Evolutionary conservation across 768 basidiomycete genomes (phyloP).

Genomic region (Auriscalpium vulgare): DNA sequence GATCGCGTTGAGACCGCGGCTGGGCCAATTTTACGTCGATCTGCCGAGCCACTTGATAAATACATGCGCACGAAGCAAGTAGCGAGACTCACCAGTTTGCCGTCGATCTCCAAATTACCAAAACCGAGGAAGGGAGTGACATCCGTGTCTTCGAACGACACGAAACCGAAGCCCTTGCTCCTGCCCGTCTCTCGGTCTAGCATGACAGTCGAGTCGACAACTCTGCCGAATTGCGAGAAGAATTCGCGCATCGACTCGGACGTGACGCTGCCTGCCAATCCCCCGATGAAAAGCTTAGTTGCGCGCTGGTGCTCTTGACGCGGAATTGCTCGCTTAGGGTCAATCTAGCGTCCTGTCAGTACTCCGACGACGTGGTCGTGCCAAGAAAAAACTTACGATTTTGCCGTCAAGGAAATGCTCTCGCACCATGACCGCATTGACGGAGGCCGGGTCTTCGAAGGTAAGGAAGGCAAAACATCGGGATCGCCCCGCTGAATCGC

Average conservation of each 20-base stretch:
- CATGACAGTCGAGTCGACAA: slow-evolving; percentile 98
- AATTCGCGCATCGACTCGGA: slow-evolving; percentile 88
- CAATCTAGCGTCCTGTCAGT: slow-evolving; percentile 54
- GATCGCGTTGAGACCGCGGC: slow-evolving; percentile 72
- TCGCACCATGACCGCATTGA: slow-evolving; percentile 89
- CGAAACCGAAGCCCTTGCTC: slow-evolving; percentile 95
- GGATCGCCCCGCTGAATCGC: slow-evolving; percentile 86
- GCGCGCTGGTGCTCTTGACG: slow-evolving; percentile 88
- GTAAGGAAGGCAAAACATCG: slow-evolving; percentile 97
- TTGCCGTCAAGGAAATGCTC: slow-evolving; percentile 94
- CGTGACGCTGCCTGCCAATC: slow-evolving; percentile 82
- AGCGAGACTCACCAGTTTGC: slow-evolving; percentile 64
- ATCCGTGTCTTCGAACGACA: slow-evolving; percentile 85
- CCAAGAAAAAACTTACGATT: slow-evolving; percentile 43
- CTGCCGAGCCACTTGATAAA: slow-evolving; percentile 29
- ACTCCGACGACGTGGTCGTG: neutral
- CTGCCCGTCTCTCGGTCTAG: slow-evolving; percentile 88
- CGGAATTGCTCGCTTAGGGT: slow-evolving; percentile 96
- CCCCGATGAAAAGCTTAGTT: slow-evolving; percentile 92
- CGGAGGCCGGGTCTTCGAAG: slow-evolving; percentile 83
- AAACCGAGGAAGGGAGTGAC: slow-evolving; percentile 82
- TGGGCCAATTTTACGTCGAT: slow-evolving; percentile 96
- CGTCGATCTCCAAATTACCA: slow-evolving; percentile 82
- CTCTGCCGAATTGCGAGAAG: slow-evolving; percentile 87
- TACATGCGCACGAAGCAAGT: neutral